Conservation (phyloP, 1,139 yeast genomes). For the Casaregolazyma suthepensis region DNA sequence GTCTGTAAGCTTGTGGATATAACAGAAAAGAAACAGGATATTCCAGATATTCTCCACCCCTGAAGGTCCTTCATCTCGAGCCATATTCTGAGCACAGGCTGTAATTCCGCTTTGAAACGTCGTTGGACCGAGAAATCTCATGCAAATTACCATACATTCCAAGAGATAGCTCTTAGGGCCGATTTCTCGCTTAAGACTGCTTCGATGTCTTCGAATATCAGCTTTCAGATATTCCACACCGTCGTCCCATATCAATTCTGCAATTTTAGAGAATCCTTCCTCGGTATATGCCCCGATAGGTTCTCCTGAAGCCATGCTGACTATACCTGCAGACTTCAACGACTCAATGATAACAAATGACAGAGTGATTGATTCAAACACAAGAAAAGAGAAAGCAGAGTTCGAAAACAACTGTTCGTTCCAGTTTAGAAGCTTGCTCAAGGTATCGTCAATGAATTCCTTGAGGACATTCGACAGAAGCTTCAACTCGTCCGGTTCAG, state of each 20-base stretch:
- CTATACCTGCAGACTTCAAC: neutral
- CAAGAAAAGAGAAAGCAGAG: neutral
- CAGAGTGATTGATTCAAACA: neutral
- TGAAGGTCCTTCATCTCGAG: neutral
- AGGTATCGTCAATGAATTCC: neutral
- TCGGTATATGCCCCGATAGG: constrained; percentile 1
- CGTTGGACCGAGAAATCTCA: neutral
- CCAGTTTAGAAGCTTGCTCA: neutral
- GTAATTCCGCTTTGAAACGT: neutral
- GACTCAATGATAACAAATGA: neutral
- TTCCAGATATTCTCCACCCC: constrained; percentile 1
- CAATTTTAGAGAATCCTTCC: constrained; percentile 3
- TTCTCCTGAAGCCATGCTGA: neutral
- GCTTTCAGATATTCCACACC: constrained; percentile 1
- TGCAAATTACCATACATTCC: constrained; percentile 10
- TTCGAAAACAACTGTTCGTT: neutral
- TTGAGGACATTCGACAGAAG: neutral
- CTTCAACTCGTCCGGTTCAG: neutral
- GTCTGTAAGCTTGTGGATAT: neutral
- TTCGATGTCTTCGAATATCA: constrained; percentile 8
- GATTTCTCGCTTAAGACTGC: constrained; percentile 10
- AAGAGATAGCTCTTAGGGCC: constrained; percentile 11
- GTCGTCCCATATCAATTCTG: constrained; percentile 1
- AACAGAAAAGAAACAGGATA: constrained; percentile 1
- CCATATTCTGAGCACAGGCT: neutral